Evolutionary conservation across 2,329 filamentous ascomycete species (phyloP).

Genomic region (Alternaria infectoria): DNA sequence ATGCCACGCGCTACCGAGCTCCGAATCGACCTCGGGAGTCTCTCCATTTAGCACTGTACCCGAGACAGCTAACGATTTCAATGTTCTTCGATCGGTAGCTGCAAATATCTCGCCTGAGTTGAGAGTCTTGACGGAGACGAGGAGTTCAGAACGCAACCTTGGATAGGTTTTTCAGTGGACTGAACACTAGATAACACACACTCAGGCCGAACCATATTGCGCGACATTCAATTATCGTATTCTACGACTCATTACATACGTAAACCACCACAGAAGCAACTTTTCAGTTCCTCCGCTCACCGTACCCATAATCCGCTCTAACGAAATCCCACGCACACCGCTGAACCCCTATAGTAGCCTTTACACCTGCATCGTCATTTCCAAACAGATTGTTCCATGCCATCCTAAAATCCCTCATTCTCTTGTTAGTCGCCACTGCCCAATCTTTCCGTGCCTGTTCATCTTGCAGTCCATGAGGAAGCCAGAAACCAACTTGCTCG

Average conservation of each 20-base stretch:
- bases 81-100: not conserved
- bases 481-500: not conserved
- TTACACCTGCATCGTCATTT: not conserved
- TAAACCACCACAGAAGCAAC: not conserved
- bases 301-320: not conserved
- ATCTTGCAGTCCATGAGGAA: not conserved
- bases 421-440: not conserved
- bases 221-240: not conserved
- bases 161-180: not conserved
- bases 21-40: not conserved
- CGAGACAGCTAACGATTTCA: not conserved
- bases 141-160: not conserved
- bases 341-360: not conserved
- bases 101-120: not conserved
- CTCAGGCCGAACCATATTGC: not conserved
- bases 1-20: not conserved
- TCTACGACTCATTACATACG: not conserved
- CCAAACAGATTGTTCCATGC: not conserved
- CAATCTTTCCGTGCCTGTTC: not conserved
- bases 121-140: not conserved
- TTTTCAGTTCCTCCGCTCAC: not conserved
- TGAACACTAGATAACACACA: not conserved
- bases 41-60: not conserved
- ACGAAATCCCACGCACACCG: not conserved
- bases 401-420: not conserved